Evolutionary conservation across 306 rosid species (phyloP).

Genomic region (Trichosanthes truncata): DNA sequence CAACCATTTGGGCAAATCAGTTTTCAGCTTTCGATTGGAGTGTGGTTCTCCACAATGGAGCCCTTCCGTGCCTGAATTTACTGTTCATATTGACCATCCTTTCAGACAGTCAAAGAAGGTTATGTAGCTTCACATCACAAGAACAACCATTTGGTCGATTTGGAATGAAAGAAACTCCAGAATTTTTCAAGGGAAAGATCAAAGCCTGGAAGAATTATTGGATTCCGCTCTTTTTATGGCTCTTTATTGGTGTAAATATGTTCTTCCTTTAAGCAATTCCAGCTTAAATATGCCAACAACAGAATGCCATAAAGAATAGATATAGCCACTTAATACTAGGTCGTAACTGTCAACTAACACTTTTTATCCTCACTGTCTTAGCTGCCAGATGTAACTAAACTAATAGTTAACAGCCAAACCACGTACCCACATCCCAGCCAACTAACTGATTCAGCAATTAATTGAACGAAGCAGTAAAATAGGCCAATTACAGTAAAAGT

Average conservation of each 20-base stretch:
- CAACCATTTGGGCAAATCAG: background rate
- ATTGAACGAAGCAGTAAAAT: background rate
- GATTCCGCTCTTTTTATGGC: background rate
- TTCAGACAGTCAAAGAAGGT: background rate
- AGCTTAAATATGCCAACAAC: background rate
- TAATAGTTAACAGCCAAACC: background rate
- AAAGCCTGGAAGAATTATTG: background rate
- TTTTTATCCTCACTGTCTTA: background rate
- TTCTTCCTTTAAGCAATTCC: background rate
- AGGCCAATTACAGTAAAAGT: background rate
- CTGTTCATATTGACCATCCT: background rate
- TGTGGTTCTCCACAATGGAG: background rate
- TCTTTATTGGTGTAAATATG: background rate
- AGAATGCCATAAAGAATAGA: background rate
- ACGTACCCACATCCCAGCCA: background rate
- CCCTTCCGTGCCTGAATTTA: background rate
- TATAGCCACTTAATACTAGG: background rate
- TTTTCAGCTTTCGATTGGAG: background rate
- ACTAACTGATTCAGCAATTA: background rate
- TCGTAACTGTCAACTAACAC: background rate
- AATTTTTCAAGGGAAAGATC: background rate
- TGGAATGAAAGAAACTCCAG: background rate
- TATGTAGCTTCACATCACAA: background rate
- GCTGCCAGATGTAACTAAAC: conserved; percentile 15
- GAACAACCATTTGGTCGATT: background rate